Evolutionary conservation across 495 filamentous ascomycete genomes (phyloP).

Genomic region (Bombardia bombarda): DNA sequence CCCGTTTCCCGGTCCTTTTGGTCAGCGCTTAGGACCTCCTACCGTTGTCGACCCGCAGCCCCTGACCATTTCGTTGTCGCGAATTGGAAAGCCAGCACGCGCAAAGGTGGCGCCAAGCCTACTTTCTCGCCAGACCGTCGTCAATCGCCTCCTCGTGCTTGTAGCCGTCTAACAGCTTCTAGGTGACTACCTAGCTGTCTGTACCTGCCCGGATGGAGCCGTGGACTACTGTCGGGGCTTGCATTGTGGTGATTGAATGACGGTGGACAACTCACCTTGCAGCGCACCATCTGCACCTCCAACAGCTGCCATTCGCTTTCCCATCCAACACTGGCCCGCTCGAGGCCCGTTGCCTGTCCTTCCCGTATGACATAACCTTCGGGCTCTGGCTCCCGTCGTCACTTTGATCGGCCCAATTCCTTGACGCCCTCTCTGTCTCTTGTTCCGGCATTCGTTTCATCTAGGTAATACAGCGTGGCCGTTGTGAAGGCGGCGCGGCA

Average conservation of each 20-base stretch:
- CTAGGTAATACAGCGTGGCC: not conserved
- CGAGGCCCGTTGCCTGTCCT: slow-evolving; percentile 9
- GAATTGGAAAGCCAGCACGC: too few relatives aligned
- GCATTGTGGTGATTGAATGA: slow-evolving; percentile 19
- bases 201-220: not conserved
- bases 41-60: too few relatives aligned
- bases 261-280: slow-evolving; percentile 44
- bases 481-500: not conserved
- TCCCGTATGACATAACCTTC: slow-evolving; percentile 14
- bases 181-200: too few relatives aligned
- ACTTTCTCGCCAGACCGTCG: too few relatives aligned
- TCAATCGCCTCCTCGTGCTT: too few relatives aligned
- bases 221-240: slow-evolving; percentile 3
- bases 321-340: not conserved
- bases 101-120: too few relatives aligned
- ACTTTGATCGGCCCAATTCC: slow-evolving; percentile 1
- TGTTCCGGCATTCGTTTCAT: not conserved
- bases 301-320: slow-evolving; percentile 30
- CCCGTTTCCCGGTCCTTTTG: too few relatives aligned
- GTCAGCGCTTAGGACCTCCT: too few relatives aligned
- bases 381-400: not conserved
- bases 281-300: slow-evolving; percentile 33
- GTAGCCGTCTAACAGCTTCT: not conserved
- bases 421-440: not conserved
- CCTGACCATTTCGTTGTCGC: too few relatives aligned